Evolutionary conservation across 1,284 basidiomycete species (phyloP).

Genomic region (Schizophyllum commune): DNA sequence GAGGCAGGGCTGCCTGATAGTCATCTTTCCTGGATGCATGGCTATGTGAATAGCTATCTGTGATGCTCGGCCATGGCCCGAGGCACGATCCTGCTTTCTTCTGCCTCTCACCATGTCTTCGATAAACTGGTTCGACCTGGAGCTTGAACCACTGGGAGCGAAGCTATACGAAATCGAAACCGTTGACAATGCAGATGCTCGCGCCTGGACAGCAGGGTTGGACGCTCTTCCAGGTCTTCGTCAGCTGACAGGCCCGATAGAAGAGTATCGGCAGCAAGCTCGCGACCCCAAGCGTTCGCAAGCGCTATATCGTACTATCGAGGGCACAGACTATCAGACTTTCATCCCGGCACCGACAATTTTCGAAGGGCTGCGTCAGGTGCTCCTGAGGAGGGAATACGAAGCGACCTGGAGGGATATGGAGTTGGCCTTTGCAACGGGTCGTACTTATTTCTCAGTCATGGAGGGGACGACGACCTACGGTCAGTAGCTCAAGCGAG

Average conservation of each 20-base stretch:
- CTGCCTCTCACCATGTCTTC: not conserved
- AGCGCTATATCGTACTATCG: not conserved
- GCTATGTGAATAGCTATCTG: too few relatives aligned
- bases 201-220: not conserved
- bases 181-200: not conserved
- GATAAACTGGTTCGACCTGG: not conserved
- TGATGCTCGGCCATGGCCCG: too few relatives aligned
- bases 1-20: too few relatives aligned
- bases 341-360: not conserved
- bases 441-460: not conserved
- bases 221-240: not conserved
- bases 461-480: not conserved
- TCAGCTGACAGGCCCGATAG: not conserved
- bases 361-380: not conserved
- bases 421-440: not conserved
- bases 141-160: too few relatives aligned
- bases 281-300: not conserved
- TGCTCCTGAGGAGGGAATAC: not conserved
- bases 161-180: not conserved
- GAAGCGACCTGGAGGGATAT: not conserved
- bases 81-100: not conserved
- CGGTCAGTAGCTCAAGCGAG: not conserved
- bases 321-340: not conserved
- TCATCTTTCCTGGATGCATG: too few relatives aligned
- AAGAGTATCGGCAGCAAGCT: not conserved